Evolutionary conservation across 495 filamentous ascomycete species (phyloP), one percentile per base, ranked within the genome.

Genomic region (Penicillium ochrochloron): DNA sequence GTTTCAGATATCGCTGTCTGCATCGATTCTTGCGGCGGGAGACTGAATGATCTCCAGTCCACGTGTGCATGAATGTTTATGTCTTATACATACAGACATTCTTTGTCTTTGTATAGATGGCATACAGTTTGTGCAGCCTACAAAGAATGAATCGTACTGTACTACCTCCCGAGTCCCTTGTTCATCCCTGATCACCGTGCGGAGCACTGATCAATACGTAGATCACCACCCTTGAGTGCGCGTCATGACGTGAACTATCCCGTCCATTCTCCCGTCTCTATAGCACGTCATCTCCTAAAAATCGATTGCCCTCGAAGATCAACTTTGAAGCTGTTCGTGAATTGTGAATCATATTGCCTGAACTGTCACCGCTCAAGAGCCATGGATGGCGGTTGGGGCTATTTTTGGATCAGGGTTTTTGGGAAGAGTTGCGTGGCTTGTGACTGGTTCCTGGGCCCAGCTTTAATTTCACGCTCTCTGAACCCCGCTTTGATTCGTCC

Each of bases 361-460:
- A 29, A 31, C 46, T 60, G 59, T 41, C 46, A 52, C 31, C 34
- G 46, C 31, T 39, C 19, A 39, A 7, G 44, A 52, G 29, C 46
- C 58, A 51, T 52, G 59, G 52, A 35, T 39, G 11, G 41, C 29
- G 21, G 31, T 23, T 15, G 6, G 6, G 1, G 8, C 60, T 62
- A 62, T 62, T 62, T 62, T 62, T 62, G 53, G 60, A 57, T 62
- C 53, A 57, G 60, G 41, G 39, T 51, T 57, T 33, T 39, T 25
- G 8, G n/a, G 35, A n/a, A 23, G 31, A 35, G 52, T 62, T 57
- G 41, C 41, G 53, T 62, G 60, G 60, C 60, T 41, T 39, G 29
- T 35, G n/a, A 57, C 33, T 56, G 53, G 39, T 41, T 15, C 10
- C 19, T 41, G 60, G 19, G n/a, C 27, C 39, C 27, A 39, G 39